Evolutionary conservation across 2,329 filamentous ascomycete species (phyloP), one percentile per base, ranked within the genome.

Genomic region (Alternaria sp.): DNA sequence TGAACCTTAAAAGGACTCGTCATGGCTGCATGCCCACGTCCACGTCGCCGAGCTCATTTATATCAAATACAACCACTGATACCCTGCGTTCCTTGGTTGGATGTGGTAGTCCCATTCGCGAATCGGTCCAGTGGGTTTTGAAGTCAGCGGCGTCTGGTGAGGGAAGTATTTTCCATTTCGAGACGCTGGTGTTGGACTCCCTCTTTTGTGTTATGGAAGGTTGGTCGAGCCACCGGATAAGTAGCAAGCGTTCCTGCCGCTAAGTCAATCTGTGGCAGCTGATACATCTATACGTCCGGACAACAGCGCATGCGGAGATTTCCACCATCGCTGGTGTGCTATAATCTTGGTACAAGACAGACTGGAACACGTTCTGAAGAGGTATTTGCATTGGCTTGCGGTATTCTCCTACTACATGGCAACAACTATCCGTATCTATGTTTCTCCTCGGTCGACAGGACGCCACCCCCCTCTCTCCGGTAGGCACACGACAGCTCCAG

Each of bases 241-340:
- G 30, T 32, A 27, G 20, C 20, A 50, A 50, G 30, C 30, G 46
- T 32, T 27, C 30, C 22, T 25, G 25, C n/a, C 30, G 32, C 46
- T 32, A 50, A n/a, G 14, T n/a, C n/a, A 32, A 34, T 50, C 20
- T 18, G 32, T 50, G 32, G 46, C 46, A 50, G 46, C 46, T 50
- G 46, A 50, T 49, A 16, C 46, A 49, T 36, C 12, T 32, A 10
- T 16, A 20, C 46, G 28, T 25, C 18, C 46, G 46, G 30, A 49
- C 18, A 36, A 49, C 30, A 49, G 46, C 46, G 46, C 46, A 50
- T 36, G 46, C 46, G 46, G 46, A 50, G 46, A 50, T 50, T 36
- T 50, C 46, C 46, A 27, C 34, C 5, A 16, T 10, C 16, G 30
- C 12, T 38, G 20, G 46, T 38, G 46, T 50, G 46, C 46, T 32